Percentiles rank a stretch among this genome's conserved stretches.
These are phyloP conservation scores for Diplocarpon rosae DNA, from an alignment of 2,329 filamentous ascomycete genomes.

Conservation along the genomic window DNA sequence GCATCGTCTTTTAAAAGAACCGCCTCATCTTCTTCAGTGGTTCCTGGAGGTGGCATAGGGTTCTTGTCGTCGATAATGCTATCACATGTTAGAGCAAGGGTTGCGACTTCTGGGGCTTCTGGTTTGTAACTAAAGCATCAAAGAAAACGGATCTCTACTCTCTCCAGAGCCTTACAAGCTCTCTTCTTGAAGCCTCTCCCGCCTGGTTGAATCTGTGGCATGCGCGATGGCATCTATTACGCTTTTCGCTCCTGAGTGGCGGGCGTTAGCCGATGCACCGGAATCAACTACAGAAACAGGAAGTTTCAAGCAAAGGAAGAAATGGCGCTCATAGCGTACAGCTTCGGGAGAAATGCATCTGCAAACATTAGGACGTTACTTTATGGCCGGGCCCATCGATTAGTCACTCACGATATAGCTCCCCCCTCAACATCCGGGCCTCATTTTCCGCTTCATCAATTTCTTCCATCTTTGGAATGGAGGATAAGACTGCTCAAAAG, in stretches of 20 bases:
- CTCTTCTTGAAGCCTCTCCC: conserved; percentile 47
- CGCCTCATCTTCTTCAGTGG: conserved; percentile 53
- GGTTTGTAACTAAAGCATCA: not conserved
- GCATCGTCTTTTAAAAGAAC: conserved; percentile 51
- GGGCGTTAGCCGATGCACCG: too few species aligned
- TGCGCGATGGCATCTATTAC: conserved; percentile 51
- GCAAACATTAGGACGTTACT: too few species aligned
- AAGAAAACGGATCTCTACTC: conserved; percentile 40
- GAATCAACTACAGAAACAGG: too few species aligned
- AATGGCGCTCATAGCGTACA: conserved; percentile 30
- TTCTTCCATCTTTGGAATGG: conserved; percentile 11
- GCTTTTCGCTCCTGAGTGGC: conserved; percentile 32
- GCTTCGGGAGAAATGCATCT: conserved; percentile 53
- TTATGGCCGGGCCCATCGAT: not conserved
- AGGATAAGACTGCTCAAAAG: not conserved
- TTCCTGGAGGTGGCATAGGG: conserved; percentile 48
- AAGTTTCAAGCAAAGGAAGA: too few species aligned
- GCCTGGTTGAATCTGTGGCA: conserved; percentile 53
- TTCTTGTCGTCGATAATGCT: conserved; percentile 53
- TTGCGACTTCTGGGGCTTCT: not conserved
- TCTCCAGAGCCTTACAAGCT: conserved; percentile 56
- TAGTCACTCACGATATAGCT: conserved; percentile 45
- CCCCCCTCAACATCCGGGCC: conserved; percentile 49
- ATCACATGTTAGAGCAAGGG: conserved; percentile 7
- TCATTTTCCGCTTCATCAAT: conserved; percentile 38